Percentiles rank a stretch among this genome's conserved stretches.
phyloP scores from a whole-genome alignment of 495 filamentous ascomycete species.

The Tuber calosporum region DNA sequence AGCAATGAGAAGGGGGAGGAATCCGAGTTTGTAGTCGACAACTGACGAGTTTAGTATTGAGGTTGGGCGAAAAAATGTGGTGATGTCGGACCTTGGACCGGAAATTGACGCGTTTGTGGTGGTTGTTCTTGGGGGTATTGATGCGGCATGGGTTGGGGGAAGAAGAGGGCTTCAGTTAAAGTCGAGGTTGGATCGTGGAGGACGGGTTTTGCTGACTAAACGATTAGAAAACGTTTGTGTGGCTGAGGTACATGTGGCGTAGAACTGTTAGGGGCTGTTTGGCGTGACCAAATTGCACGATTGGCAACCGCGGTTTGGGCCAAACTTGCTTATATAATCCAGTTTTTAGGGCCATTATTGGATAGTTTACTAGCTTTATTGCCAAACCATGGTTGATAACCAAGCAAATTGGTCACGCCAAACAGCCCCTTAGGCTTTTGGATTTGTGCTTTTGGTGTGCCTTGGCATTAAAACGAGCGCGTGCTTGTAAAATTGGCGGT shows the following conservation, averaged over 20 bases:
- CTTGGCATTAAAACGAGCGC: too few species aligned
- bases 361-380: too few species aligned
- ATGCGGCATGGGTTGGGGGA: conserved; percentile 17
- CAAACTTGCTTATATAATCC: too few species aligned
- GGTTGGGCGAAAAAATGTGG: conserved; percentile 1
- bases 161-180: conserved; percentile 24
- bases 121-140: conserved; percentile 15
- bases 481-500: too few species aligned
- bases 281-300: too few species aligned
- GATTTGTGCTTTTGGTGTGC: too few species aligned
- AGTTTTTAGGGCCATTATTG: too few species aligned
- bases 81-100: neutral
- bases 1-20: neutral
- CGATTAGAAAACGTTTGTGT: neutral
- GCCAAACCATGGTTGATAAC: too few species aligned
- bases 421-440: too few species aligned
- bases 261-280: too few species aligned
- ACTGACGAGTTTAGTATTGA: neutral
- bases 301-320: too few species aligned
- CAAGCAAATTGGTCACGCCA: too few species aligned
- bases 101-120: conserved; percentile 24
- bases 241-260: neutral
- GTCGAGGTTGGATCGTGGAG: neutral
- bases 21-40: neutral
- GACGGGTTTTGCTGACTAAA: neutral